Evolutionary conservation across 1,284 basidiomycete genomes (phyloP).

Genomic region (Boletus smithii): DNA sequence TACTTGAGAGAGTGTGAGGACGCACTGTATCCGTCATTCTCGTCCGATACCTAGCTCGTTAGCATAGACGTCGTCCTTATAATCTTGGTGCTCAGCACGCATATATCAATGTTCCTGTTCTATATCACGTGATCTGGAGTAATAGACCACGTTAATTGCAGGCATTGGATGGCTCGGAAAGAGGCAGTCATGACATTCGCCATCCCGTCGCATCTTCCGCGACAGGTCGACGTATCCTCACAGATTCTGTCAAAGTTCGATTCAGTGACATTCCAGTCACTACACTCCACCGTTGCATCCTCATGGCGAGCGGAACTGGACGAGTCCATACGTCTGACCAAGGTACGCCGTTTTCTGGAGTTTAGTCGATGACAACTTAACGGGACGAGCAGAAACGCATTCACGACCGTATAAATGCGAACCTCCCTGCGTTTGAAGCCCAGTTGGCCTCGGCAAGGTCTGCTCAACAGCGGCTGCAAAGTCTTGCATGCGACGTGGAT

Average conservation of each 20-base stretch:
- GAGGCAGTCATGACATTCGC: conserved; percentile 60
- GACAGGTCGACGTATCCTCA: conserved; percentile 61
- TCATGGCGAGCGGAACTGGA: conserved; percentile 72
- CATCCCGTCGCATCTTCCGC: conserved; percentile 65
- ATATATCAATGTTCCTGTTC: conserved; percentile 14
- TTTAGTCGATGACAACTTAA: conserved; percentile 4
- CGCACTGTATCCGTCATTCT: conserved; percentile 2
- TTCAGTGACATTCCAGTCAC: conserved; percentile 50
- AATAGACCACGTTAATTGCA: conserved; percentile 5
- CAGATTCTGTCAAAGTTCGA: conserved; percentile 67
- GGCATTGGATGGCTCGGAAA: conserved; percentile 2
- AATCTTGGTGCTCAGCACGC: conserved; percentile 20
- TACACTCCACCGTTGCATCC: conserved; percentile 56
- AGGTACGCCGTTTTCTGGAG: conserved; percentile 42
- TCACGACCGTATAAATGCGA: conserved; percentile 62
- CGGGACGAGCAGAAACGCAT: conserved; percentile 49
- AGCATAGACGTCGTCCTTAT: conserved; percentile 28
- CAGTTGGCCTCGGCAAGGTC: conserved; percentile 62
- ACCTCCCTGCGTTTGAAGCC: conserved; percentile 59
- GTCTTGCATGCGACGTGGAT: conserved; percentile 53
- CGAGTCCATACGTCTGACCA: conserved; percentile 60
- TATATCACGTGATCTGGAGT: conserved; percentile 20
- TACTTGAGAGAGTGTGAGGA: conserved; percentile 38
- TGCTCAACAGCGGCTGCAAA: conserved; percentile 55
- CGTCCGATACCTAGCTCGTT: conserved; percentile 26